A percentile compares a stretch with the other conserved stretches of the same genome.
phyloP scores from a whole-genome alignment of 2,329 filamentous ascomycete species.

The Rhynchosporium agropyri region DNA sequence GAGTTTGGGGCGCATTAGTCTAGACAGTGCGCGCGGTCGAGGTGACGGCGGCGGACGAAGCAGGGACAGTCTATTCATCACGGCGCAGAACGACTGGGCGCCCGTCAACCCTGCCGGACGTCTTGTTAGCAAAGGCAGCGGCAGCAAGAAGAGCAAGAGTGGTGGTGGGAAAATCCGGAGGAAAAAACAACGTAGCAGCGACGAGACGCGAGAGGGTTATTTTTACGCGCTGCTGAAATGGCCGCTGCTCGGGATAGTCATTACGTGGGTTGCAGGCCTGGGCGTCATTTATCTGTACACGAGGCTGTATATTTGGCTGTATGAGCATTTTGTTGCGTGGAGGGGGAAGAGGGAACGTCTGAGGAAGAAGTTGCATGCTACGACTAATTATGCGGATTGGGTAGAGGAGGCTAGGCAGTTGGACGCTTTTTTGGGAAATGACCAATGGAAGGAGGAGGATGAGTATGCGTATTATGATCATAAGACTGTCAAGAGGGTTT shows the following conservation, averaged over 20 bases:
- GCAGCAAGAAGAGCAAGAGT: slow-evolving; percentile 40
- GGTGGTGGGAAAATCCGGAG: slow-evolving; percentile 28
- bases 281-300: slow-evolving; percentile 77
- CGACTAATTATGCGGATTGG: slow-evolving; percentile 83
- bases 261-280: slow-evolving; percentile 78
- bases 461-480: slow-evolving; percentile 86
- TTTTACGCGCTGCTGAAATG: slow-evolving; percentile 89
- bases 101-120: slow-evolving; percentile 63
- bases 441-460: slow-evolving; percentile 77
- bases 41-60: slow-evolving; percentile 27
- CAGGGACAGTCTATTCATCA: slow-evolving; percentile 61
- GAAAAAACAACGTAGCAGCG: slow-evolving; percentile 58
- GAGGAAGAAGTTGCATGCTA: slow-evolving; percentile 69
- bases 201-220: slow-evolving; percentile 94
- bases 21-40: slow-evolving; percentile 19
- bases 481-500: slow-evolving; percentile 76
- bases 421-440: slow-evolving; percentile 79
- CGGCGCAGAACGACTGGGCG: slow-evolving; percentile 93
- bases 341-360: slow-evolving; percentile 74
- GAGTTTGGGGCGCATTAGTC: slow-evolving; percentile 15
- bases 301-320: slow-evolving; percentile 85
- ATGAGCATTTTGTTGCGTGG: slow-evolving; percentile 92
- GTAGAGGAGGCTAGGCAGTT: slow-evolving; percentile 75
- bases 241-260: slow-evolving; percentile 80
- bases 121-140: slow-evolving; percentile 45